Percentiles rank a stretch among this genome's conserved stretches.
Conservation (phyloP, 495 filamentous ascomycete genomes). For the Penicillium simplicissimum region DNA sequence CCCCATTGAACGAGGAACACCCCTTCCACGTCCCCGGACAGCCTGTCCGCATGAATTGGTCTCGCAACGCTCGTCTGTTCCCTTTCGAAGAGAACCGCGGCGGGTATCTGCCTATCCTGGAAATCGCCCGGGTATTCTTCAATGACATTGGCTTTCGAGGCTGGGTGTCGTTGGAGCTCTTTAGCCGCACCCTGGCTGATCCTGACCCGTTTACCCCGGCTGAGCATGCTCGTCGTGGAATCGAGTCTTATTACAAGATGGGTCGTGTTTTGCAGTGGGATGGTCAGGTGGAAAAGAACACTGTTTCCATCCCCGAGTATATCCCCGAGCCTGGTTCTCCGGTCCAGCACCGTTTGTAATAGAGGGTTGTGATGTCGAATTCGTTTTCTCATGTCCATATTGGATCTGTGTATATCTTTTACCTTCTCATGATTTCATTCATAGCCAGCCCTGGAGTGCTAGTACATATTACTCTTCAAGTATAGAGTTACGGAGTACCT, state of each 20-base stretch:
- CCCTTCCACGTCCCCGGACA: conserved; percentile 63
- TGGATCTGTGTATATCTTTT: conserved; percentile 3
- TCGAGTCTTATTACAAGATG: conserved; percentile 60
- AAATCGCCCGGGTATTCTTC: conserved; percentile 61
- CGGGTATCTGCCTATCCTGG: conserved; percentile 67
- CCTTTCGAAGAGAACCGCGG: conserved; percentile 69
- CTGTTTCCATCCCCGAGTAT: conserved; percentile 5
- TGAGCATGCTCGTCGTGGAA: conserved; percentile 65
- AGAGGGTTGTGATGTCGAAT: not conserved
- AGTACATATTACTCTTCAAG: not conserved
- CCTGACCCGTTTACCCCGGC: conserved; percentile 53
- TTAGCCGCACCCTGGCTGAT: conserved; percentile 65
- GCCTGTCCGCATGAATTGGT: conserved; percentile 77
- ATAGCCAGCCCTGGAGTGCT: not conserved
- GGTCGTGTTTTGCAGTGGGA: conserved; percentile 39
- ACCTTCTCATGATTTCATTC: not conserved
- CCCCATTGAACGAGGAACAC: conserved; percentile 63
- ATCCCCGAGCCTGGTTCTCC: conserved; percentile 16
- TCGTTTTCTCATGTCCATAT: not conserved
- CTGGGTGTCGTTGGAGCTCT: conserved; percentile 80
- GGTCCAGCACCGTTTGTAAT: conserved; percentile 32
- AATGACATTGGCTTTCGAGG: conserved; percentile 68
- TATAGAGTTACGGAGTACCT: not conserved
- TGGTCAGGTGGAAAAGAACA: conserved; percentile 12
- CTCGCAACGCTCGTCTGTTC: conserved; percentile 73